phyloP scores from a whole-genome alignment of 2,329 filamentous ascomycete species.

The Fonsecaea nubica region DNA sequence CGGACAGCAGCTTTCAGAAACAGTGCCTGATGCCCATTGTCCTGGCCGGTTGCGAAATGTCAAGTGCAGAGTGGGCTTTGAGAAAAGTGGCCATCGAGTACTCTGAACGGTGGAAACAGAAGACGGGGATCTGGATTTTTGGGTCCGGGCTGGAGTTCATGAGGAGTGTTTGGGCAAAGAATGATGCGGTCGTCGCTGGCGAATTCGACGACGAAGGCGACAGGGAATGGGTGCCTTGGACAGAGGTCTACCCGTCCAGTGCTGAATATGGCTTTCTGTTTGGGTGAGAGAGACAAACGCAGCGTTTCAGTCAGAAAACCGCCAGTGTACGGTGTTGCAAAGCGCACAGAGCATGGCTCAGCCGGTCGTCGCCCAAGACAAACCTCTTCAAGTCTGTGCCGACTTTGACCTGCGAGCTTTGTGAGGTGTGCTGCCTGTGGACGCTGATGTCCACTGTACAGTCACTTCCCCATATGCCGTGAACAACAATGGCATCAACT shows the following conservation, averaged over 20 bases:
- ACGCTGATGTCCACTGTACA: background rate
- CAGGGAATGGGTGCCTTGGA: conserved; percentile 12
- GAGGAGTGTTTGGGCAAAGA: conserved; percentile 29
- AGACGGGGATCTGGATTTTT: conserved; percentile 36
- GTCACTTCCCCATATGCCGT: background rate
- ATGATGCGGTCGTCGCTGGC: conserved; percentile 7
- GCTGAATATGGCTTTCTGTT: conserved; percentile 24
- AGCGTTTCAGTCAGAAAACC: background rate
- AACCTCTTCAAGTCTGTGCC: background rate
- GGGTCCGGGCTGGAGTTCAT: conserved; percentile 31
- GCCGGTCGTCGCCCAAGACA: background rate
- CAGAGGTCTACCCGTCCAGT: conserved; percentile 16
- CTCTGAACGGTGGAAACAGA: conserved; percentile 34
- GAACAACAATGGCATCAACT: background rate
- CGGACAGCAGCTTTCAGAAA: conserved; percentile 34
- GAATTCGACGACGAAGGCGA: background rate
- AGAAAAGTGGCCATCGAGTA: conserved; percentile 32
- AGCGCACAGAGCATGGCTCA: background rate
- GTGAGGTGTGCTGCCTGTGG: background rate
- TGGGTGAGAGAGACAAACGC: conserved; percentile 8
- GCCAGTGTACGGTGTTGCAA: background rate
- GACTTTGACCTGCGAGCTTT: background rate
- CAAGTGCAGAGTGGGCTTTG: conserved; percentile 2
- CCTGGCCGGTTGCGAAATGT: conserved; percentile 29
- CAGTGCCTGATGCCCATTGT: conserved; percentile 34